A percentile compares a stretch with the other conserved stretches of the same genome.
phyloP scores from a whole-genome alignment of 352 stramenopile species.

The Globisporangium sylvaticum region DNA sequence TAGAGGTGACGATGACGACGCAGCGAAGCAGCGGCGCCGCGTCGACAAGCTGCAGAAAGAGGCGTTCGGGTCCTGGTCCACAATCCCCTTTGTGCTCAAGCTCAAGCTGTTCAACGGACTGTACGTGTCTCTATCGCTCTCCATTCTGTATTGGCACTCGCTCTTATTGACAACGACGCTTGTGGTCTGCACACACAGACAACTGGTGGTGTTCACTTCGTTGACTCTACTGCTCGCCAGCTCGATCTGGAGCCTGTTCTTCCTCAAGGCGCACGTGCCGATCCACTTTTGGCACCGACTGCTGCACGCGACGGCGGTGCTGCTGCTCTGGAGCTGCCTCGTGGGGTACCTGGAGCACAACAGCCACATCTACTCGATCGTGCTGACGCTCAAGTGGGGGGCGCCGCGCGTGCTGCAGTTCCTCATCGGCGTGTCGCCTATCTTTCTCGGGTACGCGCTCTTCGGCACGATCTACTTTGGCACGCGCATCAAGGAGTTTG shows the following conservation, averaged over 20 bases:
- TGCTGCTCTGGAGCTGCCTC: conserved; percentile 79
- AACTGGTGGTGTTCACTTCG: conserved; percentile 51
- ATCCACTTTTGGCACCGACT: conserved; percentile 73
- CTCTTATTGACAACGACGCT: conserved; percentile 25
- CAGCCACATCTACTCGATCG: conserved; percentile 84
- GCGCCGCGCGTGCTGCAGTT: conserved; percentile 84
- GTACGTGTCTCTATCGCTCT: conserved; percentile 26
- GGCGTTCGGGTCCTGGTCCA: conserved; percentile 23
- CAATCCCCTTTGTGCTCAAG: conserved; percentile 48
- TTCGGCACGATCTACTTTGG: conserved; percentile 90
- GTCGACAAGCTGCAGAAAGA: conserved; percentile 2
- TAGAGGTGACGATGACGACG: background rate
- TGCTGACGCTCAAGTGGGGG: conserved; percentile 84
- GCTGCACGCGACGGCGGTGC: conserved; percentile 58
- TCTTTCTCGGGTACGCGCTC: conserved; percentile 86
- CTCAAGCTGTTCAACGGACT: conserved; percentile 68
- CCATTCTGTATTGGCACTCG: background rate
- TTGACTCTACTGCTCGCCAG: conserved; percentile 54
- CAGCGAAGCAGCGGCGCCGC: background rate
- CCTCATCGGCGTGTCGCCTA: conserved; percentile 82
- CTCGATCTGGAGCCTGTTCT: conserved; percentile 69
- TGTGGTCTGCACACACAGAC: too few relatives aligned
- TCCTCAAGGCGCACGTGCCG: conserved; percentile 66
- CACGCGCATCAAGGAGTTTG: conserved; percentile 72
- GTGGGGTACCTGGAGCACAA: conserved; percentile 89